Percentiles rank a stretch among this genome's conserved stretches.
Evolutionary conservation across 78 protist species (phyloP).

Genomic region (Dictyostelium firmibasis): DNA sequence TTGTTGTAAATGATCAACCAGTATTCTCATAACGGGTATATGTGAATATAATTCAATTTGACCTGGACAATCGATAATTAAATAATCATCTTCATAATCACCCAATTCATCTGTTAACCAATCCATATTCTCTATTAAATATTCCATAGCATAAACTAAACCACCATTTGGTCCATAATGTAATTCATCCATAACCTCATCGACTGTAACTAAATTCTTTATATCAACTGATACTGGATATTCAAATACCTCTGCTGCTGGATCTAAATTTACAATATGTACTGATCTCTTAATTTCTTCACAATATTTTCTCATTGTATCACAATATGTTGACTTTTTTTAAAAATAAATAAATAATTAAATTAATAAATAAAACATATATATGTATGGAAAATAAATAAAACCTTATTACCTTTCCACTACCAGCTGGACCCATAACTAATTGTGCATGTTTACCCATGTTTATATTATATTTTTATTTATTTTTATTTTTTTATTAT

Average conservation of each 20-base stretch:
- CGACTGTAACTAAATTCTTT: constrained; percentile 93
- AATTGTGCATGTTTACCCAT: constrained; percentile 96
- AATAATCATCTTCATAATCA: constrained; percentile 96
- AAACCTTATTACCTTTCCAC: constrained; percentile 86
- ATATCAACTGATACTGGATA: constrained; percentile 92
- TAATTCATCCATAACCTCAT: constrained; percentile 96
- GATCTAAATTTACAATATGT: constrained; percentile 98
- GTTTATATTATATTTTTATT: neutral
- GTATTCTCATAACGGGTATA: constrained; percentile 86
- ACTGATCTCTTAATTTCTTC: constrained; percentile 77
- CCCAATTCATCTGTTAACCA: constrained; percentile 94
- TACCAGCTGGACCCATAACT: constrained; percentile 99
- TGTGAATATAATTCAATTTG: constrained; percentile 98
- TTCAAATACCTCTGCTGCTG: constrained; percentile 96
- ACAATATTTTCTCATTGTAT: constrained; percentile 84
- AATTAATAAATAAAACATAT: neutral
- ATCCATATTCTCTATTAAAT: constrained; percentile 86
- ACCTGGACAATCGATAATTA: constrained; percentile 98
- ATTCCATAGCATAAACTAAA: constrained; percentile 96
- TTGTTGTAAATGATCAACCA: constrained; percentile 83
- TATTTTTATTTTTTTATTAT: neutral
- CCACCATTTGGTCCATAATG: constrained; percentile 99
- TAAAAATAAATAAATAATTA: neutral
- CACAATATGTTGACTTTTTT: constrained; percentile 94
- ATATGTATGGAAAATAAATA: neutral